These are phyloP conservation scores for Picochlorum costavermella DNA, from an alignment of 139 green algal species.

Conservation along the genomic window DNA sequence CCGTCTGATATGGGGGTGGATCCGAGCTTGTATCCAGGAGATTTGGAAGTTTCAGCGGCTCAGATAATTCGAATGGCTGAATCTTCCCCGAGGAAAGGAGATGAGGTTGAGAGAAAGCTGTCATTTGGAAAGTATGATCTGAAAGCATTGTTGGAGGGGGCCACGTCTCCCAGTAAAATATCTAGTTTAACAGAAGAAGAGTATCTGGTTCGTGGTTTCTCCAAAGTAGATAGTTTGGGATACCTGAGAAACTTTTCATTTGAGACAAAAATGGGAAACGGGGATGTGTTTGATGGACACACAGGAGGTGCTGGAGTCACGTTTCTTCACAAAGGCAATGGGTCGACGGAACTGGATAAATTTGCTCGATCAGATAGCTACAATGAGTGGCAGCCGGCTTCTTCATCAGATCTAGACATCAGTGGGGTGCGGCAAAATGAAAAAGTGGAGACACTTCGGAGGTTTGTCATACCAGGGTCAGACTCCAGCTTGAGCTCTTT, in stretches of 20 bases:
- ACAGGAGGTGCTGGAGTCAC: neutral
- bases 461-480: no score
- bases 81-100: no score
- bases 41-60: no score
- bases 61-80: no score
- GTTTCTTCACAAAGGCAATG: neutral
- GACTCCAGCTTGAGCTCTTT: neutral
- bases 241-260: neutral
- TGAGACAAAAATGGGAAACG: neutral
- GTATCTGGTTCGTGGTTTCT: neutral
- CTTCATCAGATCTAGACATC: no score
- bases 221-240: neutral
- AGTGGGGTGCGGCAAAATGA: no score
- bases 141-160: no score
- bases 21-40: no score
- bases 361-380: conserved; percentile 2
- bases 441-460: no score
- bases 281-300: conserved; percentile 2
- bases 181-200: neutral
- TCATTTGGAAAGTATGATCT: no score
- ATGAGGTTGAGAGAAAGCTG: no score
- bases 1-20: no score
- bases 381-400: neutral
- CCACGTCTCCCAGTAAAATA: neutral
- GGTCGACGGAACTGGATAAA: neutral